These are phyloP conservation scores for Pythium dissimile DNA, from an alignment of 352 stramenopile genomes.

Conservation along the genomic window DNA sequence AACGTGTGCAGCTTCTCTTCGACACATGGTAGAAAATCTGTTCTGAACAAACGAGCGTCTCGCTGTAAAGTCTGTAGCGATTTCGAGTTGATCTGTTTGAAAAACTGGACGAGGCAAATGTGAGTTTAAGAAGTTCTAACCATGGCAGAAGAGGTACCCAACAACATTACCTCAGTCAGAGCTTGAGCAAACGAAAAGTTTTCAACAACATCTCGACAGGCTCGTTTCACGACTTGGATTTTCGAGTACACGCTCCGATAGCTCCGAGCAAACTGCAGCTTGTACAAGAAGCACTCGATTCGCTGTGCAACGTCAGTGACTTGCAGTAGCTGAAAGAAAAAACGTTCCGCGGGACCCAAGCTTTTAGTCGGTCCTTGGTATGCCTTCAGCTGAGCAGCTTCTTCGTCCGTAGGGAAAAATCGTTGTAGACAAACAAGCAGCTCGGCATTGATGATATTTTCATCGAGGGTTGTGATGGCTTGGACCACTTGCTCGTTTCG, in stretches of 20 bases:
- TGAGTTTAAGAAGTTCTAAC: not conserved
- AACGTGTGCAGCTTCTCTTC: slow-evolving; percentile 62
- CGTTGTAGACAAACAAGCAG: slow-evolving; percentile 67
- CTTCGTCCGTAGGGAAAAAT: slow-evolving; percentile 72
- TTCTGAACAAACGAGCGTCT: slow-evolving; percentile 31
- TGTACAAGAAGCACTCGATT: slow-evolving; percentile 78
- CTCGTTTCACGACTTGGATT: slow-evolving; percentile 57
- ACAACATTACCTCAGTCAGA: slow-evolving; percentile 41
- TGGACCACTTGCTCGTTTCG: slow-evolving; percentile 61
- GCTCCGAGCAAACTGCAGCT: slow-evolving; percentile 55
- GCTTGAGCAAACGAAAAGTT: slow-evolving; percentile 63
- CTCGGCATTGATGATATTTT: slow-evolving; percentile 50
- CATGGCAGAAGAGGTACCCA: not conserved
- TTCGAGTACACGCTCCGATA: slow-evolving; percentile 38
- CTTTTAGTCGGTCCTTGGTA: slow-evolving; percentile 41
- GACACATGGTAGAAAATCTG: slow-evolving; percentile 28
- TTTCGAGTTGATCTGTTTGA: slow-evolving; percentile 28
- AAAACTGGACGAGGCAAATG: slow-evolving; percentile 37
- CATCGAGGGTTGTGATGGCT: slow-evolving; percentile 58
- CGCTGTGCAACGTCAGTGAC: slow-evolving; percentile 50
- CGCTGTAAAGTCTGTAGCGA: slow-evolving; percentile 35
- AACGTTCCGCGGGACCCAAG: slow-evolving; percentile 70
- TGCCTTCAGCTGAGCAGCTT: slow-evolving; percentile 37
- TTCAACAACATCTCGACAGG: slow-evolving; percentile 61
- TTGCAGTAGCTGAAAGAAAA: slow-evolving; percentile 64